A percentile compares a stretch with the other conserved stretches of the same genome.
Evolutionary conservation across 129 eudicot species (phyloP).

Genomic region (Flaveria trinervia): DNA sequence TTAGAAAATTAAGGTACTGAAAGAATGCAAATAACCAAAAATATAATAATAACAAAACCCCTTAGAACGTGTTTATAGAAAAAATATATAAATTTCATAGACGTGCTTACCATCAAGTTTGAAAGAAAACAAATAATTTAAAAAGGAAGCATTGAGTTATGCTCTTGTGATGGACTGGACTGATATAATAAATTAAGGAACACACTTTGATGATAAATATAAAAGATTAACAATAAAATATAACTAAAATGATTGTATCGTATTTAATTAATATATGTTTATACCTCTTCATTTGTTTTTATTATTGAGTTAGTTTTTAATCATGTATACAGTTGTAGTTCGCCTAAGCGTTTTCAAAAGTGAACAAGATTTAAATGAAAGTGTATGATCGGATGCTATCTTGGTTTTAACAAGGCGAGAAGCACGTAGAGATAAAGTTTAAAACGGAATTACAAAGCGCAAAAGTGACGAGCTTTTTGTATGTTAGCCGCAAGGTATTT

Average conservation of each 20-base stretch:
- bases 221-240: neutral
- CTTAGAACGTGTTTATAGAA: slow-evolving; percentile 29
- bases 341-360: neutral
- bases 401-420: neutral
- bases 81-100: slow-evolving; percentile 14
- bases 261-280: neutral
- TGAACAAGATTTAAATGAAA: neutral
- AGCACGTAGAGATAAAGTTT: too few species aligned
- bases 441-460: too few species aligned
- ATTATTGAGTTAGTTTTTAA: slow-evolving; percentile 1
- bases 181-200: neutral
- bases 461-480: too few species aligned
- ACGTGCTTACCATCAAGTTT: slow-evolving; percentile 41
- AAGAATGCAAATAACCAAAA: neutral
- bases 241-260: neutral
- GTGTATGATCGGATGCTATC: neutral
- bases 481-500: too few species aligned
- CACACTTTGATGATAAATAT: neutral
- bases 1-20: neutral
- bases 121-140: neutral
- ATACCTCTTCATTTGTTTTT: slow-evolving; percentile 14
- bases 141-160: slow-evolving; percentile 22
- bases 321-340: neutral
- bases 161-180: slow-evolving; percentile 28
- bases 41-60: neutral